Percentiles rank a stretch among this genome's conserved stretches.
phyloP scores from a whole-genome alignment of 1,284 basidiomycete genomes.

The Pterulicium gracile region DNA sequence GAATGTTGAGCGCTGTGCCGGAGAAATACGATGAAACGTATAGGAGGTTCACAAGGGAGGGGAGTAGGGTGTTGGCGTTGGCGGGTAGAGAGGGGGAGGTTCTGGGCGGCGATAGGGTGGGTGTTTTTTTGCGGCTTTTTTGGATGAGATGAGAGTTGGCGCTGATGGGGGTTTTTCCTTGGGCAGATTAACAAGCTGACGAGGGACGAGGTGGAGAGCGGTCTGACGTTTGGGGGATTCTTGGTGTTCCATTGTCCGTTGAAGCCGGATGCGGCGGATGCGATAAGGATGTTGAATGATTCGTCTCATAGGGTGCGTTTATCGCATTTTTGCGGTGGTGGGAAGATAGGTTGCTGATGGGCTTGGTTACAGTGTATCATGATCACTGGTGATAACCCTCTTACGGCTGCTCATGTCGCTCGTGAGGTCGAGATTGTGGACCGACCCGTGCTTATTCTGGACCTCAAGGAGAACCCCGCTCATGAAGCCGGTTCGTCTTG shows the following conservation, averaged over 20 bases:
- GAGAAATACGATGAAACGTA: constrained; percentile 83
- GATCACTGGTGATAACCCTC: constrained; percentile 96
- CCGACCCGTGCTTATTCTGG: constrained; percentile 84
- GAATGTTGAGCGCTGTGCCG: constrained; percentile 71
- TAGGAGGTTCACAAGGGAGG: constrained; percentile 85
- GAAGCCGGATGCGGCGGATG: constrained; percentile 84
- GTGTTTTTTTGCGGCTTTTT: constrained; percentile 10
- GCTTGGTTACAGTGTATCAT: constrained; percentile 66
- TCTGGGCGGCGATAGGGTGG: constrained; percentile 56
- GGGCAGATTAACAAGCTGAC: constrained; percentile 79
- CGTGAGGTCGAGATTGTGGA: constrained; percentile 93
- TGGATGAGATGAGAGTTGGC: neutral
- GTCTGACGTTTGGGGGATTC: constrained; percentile 80
- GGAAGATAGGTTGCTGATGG: no score
- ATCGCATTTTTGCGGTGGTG: constrained; percentile 1
- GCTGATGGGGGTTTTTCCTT: constrained; percentile 5
- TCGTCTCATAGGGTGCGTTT: constrained; percentile 82
- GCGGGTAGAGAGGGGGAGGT: constrained; percentile 75
- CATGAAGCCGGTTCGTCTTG: constrained; percentile 49
- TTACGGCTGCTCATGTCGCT: constrained; percentile 91
- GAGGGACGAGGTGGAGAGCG: constrained; percentile 70
- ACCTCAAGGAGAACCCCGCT: constrained; percentile 72
- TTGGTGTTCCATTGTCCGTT: constrained; percentile 95
- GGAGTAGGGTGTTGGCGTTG: constrained; percentile 85
- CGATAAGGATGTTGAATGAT: constrained; percentile 86